Base-by-base conservation (phyloP, 2,329 filamentous ascomycete species). In the Trichoderma atroviride region DNA sequence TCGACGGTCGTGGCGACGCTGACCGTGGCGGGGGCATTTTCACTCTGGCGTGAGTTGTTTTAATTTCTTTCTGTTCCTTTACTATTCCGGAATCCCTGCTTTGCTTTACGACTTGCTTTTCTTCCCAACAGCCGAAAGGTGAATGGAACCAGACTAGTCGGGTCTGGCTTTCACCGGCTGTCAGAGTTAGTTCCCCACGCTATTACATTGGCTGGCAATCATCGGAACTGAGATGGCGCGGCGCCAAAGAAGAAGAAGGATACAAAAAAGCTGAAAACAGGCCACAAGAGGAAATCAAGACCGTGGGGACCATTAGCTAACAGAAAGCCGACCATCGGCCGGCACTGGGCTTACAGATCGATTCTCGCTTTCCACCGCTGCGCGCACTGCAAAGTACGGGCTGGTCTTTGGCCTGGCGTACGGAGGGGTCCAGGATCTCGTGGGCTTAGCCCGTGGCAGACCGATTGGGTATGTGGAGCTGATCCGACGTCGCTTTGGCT, bases 21-120 rank as follows among this genome's bases (percentile, higher is more conserved):
- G 78, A 91, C 92, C 0, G 91, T 96, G 43, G 93, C 94, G 0
- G 95, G 95, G 2, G 85, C 89, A 10, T 97, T 97, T 84, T 97
- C 94, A 78, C 82, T 94, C 70, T 91, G 92, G 88, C 92, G 93
- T 94, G 85, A 78, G 90, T 53, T 43, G 60, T 3, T 37, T 29
- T 37, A 22, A n/a, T 43, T 52, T 27, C 22, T 3, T 52, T 27
- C 22, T 43, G 19, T 56, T 11, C 10, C 19, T 27, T 56, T 2
- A 10, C 19, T 43, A n/a, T 43, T 22, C 33, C 52, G 14, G 27
- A 50, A 62, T 52, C 33, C n/a, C 66, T 59, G n/a, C 9, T 14
- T 35, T 13, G 33, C 11, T 29, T 40, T 33, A 43, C 55, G 55
- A 37, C 14, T 43, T 40, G 35, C 50, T 16, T 16, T 29, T 52